phyloP scores from a whole-genome alignment of 352 stramenopile genomes.

The Phytophthora rubi region DNA sequence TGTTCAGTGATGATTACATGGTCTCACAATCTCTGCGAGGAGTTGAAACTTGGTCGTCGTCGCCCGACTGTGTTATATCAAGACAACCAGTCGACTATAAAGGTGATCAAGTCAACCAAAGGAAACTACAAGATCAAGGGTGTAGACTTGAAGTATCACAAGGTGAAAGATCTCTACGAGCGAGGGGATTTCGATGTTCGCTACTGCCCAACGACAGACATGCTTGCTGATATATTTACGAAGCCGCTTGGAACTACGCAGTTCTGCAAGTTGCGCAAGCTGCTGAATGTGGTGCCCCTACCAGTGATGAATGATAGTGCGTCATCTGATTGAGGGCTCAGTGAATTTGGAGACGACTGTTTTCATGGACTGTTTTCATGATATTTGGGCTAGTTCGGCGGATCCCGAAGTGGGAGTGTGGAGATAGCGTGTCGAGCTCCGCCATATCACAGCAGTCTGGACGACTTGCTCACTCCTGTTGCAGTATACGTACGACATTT shows the following conservation, averaged over 20 bases:
- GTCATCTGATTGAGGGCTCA: not conserved
- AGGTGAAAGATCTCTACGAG: conserved; percentile 8
- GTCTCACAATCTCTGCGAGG: conserved; percentile 11
- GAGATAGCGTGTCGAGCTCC: no score
- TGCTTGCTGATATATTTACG: conserved; percentile 19
- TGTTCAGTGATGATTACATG: not conserved
- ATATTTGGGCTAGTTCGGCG: no score
- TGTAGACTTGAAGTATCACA: no score
- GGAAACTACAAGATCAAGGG: not conserved
- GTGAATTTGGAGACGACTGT: conserved; percentile 89
- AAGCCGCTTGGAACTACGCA: conserved; percentile 9
- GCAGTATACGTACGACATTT: no score
- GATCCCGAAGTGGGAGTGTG: no score
- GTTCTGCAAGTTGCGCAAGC: conserved; percentile 8
- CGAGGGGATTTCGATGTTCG: conserved; percentile 9
- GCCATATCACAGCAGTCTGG: no score
- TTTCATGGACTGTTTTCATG: conserved; percentile 66
- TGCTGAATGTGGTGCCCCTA: conserved; percentile 9
- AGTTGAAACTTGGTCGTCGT: conserved; percentile 5
- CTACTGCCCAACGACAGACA: conserved; percentile 17
- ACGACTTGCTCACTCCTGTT: no score
- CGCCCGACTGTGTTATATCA: conserved; percentile 14
- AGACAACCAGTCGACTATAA: conserved; percentile 17
- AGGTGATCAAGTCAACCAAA: conserved; percentile 6
- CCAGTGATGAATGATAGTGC: not conserved